Conservation (phyloP, 768 basidiomycete genomes). For the Termitomyces bulborhizus region DNA sequence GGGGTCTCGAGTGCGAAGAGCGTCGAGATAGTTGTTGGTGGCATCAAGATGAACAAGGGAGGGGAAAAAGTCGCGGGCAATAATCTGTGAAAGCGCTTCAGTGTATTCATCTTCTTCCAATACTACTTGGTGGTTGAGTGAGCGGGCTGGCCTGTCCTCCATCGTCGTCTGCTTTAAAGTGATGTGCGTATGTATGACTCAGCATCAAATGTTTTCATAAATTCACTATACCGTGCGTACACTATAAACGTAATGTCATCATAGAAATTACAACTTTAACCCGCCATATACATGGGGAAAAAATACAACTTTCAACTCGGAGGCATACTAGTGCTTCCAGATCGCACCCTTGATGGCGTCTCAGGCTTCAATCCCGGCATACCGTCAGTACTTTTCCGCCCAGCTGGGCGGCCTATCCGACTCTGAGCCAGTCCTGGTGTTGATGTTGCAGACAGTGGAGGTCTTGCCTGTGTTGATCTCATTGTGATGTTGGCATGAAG, state of each 20-base stretch:
- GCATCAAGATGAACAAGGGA: constrained; percentile 86
- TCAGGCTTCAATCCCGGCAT: constrained; percentile 2
- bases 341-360: constrained; percentile 10
- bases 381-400: constrained; percentile 25
- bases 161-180: constrained; percentile 3
- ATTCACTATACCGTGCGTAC: background rate
- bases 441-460: constrained; percentile 28
- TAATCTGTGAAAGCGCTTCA: constrained; percentile 82
- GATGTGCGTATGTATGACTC: background rate
- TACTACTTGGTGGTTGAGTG: constrained; percentile 65
- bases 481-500: constrained; percentile 40
- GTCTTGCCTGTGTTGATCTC: constrained; percentile 32
- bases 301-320: constrained; percentile 5
- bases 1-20: constrained; percentile 70
- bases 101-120: constrained; percentile 96
- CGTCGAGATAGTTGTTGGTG: constrained; percentile 81
- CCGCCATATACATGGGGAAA: background rate
- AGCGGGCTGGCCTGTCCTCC: constrained; percentile 28
- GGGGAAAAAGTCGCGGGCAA: constrained; percentile 97
- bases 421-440: constrained; percentile 37
- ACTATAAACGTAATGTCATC: constrained; percentile 10
- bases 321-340: constrained; percentile 11
- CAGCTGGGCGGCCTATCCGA: constrained; percentile 39
- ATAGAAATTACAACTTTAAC: constrained; percentile 4
- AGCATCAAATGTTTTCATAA: background rate